Evolutionary conservation across 805 yeast species (phyloP).

Genomic region (Candida broadrunensis): DNA sequence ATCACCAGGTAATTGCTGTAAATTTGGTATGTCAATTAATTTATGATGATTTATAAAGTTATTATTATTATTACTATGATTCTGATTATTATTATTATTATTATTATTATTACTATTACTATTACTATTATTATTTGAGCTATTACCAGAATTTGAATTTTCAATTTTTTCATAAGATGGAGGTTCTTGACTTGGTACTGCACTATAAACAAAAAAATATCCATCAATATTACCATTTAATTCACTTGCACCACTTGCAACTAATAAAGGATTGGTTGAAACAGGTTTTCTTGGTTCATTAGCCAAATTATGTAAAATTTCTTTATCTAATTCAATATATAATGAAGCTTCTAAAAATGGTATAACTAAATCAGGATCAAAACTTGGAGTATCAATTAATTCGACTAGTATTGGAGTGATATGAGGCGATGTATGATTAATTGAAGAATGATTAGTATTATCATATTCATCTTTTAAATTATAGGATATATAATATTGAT

Average conservation of each 20-base stretch:
- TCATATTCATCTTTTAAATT: conserved; percentile 5
- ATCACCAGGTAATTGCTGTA: conserved; percentile 13
- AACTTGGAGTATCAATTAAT: conserved; percentile 72
- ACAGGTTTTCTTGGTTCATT: conserved; percentile 61
- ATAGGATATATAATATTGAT: conserved; percentile 19
- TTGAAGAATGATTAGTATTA: not conserved
- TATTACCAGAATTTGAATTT: not conserved
- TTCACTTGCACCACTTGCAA: conserved; percentile 78
- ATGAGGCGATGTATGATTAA: conserved; percentile 41
- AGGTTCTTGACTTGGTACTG: conserved; percentile 61
- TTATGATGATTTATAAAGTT: not conserved
- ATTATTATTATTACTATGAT: not conserved
- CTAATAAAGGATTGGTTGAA: conserved; percentile 63
- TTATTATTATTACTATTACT: not conserved
- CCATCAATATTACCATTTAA: conserved; percentile 76
- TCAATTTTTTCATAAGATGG: conserved; percentile 50
- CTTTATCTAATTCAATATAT: conserved; percentile 58
- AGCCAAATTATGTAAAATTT: conserved; percentile 58
- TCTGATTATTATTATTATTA: not conserved
- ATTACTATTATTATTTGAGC: not conserved
- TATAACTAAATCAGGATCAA: conserved; percentile 61
- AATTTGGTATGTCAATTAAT: conserved; percentile 2
- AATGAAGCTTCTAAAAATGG: conserved; percentile 75
- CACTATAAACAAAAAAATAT: conserved; percentile 64
- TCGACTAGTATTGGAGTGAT: conserved; percentile 64